Evolutionary conservation across 306 rosid genomes (phyloP), one percentile per base, ranked within the genome.

Genomic region (Glycine tomentella): DNA sequence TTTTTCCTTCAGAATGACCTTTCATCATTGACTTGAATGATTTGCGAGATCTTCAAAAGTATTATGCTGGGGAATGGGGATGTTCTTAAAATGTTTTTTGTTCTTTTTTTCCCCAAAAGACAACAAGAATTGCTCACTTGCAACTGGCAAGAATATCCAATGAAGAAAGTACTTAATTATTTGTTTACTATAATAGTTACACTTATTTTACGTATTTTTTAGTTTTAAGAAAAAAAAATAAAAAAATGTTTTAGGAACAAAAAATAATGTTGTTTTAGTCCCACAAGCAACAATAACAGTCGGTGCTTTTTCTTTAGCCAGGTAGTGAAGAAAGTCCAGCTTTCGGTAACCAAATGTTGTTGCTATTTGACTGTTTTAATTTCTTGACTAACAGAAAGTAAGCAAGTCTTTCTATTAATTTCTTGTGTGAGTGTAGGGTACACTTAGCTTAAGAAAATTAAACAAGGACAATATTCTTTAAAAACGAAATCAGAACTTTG

Each of bases 301-400:
- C n/a, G 7, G 36, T 76, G 65, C 33, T 44, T 52, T 71, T 36
- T 53, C 44, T 62, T 49, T 62, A 16, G 33, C 73, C 56, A 48
- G 52, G 33, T 65, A 70, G 10, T 36, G 69, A 70, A 25, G 31
- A 25, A 80, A 42, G 83, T 83, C 81, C 65, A 65, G 36, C 75
- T 83, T 86, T 80, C 40, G 64, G 69, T 77, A 55, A 74, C 72
- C 49, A 65, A 71, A 74, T 57, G 74, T 45, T 42, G 56, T 15
- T 67, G 31, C 59, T 15, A 0, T 75, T 72, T 33, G 62, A 33
- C 40, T 40, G 51, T 61, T 62, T 40, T 16, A 62, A 25, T 83
- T 36, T 42, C 9, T 40, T 9, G 56, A 65, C n/a, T 20, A 20
- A 20, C 20, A 20, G 1, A 20, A 20, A 20, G 8, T 15, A 51